Base-by-base conservation (phyloP, 2,329 filamentous ascomycete species). In the Colletotrichum incanum region DNA sequence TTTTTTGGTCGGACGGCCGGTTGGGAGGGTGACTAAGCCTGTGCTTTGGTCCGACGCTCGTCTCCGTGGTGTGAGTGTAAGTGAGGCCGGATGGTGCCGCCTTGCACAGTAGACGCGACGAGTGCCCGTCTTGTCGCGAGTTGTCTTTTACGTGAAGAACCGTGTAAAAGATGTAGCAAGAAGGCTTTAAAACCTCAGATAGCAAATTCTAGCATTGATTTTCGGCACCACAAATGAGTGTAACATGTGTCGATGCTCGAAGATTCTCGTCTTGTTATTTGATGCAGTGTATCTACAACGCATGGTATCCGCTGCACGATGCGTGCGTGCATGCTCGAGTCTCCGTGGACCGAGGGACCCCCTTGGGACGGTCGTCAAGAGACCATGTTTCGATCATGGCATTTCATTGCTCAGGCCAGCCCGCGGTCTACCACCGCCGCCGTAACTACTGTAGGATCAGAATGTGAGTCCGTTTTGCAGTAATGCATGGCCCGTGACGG, bases 21-120 rank as follows among this genome's bases (percentile, higher is more conserved):
- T 18, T n/a, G 5, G 54, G 9, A 26, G 66, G 45, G 59, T 68
- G 59, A 68, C 66, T 69, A 69, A 69, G 54, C 50, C 41, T 26
- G 41, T 39, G 45, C 18, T 34, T 37, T 18, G 28, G 11, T 31
- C 11, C 16, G 28, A 54, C 20, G 52, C 52, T 56, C 52, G 52
- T 23, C 11, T 39, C 11, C 31, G 52, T 16, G 9, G 9, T 26
- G 49, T 28, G 6, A 16, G 11, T 39, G 52, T 56, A 23, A 39
- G 31, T 37, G 31, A 56, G 16, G 52, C 31, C 31, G 31, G 9
- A n/a, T 56, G 11, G 20, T 37, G 31, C 5, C 20, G 52, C n/a
- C 18, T 56, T 12, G 2, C 14, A 20, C 28, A 26, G 47, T 8
- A 26, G n/a, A 12, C n/a, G 11, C 28, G 28, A 31, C 28, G 28